Conservation (phyloP, 768 basidiomycete genomes). For the Boletellus emodensis region DNA sequence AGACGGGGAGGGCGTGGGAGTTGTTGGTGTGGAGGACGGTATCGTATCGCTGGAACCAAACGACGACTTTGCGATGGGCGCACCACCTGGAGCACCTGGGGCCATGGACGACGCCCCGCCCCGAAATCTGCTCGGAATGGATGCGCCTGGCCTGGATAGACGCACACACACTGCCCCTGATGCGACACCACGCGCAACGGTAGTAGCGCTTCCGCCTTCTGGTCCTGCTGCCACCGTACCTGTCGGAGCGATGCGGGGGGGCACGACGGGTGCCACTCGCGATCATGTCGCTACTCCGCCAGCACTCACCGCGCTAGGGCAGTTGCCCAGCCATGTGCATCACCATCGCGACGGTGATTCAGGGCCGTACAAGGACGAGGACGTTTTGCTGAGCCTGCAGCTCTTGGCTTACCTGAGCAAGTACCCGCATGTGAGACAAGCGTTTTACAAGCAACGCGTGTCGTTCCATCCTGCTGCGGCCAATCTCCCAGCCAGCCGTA, state of each 20-base stretch:
- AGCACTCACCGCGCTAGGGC: constrained; percentile 17
- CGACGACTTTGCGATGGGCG: constrained; percentile 87
- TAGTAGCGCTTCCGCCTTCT: constrained; percentile 48
- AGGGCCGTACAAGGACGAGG: constrained; percentile 90
- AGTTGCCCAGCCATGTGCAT: constrained; percentile 32
- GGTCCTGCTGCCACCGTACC: constrained; percentile 9
- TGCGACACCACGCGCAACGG: constrained; percentile 61
- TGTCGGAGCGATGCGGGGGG: constrained; percentile 16
- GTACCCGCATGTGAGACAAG: constrained; percentile 94
- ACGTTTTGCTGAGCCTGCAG: constrained; percentile 86
- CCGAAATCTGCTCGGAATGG: constrained; percentile 27
- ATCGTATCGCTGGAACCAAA: constrained; percentile 76
- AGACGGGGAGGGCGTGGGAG: constrained; percentile 40
- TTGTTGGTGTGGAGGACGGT: constrained; percentile 63
- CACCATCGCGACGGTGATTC: constrained; percentile 39
- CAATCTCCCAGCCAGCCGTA: constrained; percentile 33
- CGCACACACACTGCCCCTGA: constrained; percentile 45
- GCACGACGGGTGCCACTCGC: constrained; percentile 9
- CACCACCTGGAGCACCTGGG: constrained; percentile 87
- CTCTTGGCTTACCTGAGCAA: constrained; percentile 95
- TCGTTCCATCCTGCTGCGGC: constrained; percentile 78
- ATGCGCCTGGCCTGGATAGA: constrained; percentile 26
- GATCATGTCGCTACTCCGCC: constrained; percentile 15
- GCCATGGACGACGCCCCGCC: constrained; percentile 47
- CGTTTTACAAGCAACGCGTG: constrained; percentile 86